Percentiles rank a stretch among this genome's conserved stretches.
Evolutionary conservation across 2,329 filamentous ascomycete genomes (phyloP).

Genomic region (Colletotrichum godetiae): DNA sequence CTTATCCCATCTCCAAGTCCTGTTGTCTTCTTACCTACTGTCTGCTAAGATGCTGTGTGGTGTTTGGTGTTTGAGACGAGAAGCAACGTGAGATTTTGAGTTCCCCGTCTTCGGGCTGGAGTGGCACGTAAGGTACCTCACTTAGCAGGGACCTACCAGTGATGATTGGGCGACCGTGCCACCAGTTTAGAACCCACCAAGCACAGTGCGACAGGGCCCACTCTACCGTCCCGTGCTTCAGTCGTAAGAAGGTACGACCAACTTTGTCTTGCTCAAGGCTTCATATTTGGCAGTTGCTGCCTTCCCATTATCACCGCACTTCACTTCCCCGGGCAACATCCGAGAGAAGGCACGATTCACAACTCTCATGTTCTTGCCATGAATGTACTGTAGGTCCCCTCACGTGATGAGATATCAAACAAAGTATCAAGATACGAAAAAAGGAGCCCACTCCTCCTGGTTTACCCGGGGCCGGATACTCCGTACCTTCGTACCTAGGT

Average conservation of each 20-base stretch:
- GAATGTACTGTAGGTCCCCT: too few relatives aligned
- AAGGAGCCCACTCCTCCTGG: neutral
- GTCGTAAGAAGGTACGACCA: neutral
- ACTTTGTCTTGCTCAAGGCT: neutral
- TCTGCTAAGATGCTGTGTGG: too few relatives aligned
- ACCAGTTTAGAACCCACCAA: neutral
- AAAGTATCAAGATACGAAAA: neutral
- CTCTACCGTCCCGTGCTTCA: neutral
- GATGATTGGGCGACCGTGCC: neutral
- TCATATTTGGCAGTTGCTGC: neutral
- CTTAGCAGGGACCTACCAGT: too few relatives aligned
- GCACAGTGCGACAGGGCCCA: conserved; percentile 15
- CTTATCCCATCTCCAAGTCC: neutral
- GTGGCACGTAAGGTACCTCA: neutral
- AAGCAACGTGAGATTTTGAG: neutral
- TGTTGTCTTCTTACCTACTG: too few relatives aligned
- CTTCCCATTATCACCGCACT: neutral
- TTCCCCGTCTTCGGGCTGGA: neutral
- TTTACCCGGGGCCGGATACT: neutral
- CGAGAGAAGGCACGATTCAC: neutral
- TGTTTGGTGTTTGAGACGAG: neutral
- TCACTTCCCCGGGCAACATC: too few relatives aligned
- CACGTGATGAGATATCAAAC: too few relatives aligned
- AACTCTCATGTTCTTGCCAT: neutral
- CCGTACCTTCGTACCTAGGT: neutral